Base-by-base conservation (phyloP, 208 protist species). In the Crithidia sp. region DNA sequence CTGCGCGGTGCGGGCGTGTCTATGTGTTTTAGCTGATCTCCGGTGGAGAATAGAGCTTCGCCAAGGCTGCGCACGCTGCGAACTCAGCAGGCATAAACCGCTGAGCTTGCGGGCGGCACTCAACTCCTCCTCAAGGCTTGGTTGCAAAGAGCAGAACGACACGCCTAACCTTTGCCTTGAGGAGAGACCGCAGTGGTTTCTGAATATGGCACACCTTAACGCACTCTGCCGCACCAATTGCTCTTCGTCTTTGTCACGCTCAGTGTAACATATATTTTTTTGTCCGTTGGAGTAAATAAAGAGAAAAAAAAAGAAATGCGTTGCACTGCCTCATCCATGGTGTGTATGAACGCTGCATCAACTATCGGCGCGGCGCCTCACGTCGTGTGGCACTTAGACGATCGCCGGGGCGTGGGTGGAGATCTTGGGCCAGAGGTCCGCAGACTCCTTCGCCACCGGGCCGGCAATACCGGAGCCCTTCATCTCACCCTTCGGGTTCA, bases 401-500 rank as follows among this genome's bases (percentile, higher is more conserved):
- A 58, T 98, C 50, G 96, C 95, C 67, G 93, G 91, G 43, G 99
- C 93, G 73, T 96, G 90, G 41, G 93, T 93, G 75, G 98, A 97
- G 87, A 99, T 99, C 93, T 98, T 98, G 70, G 99, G 99, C 99
- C 99, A 99, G 56, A 99, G 90, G 72, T 99, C 99, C 47, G 99
- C 99, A 88, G 96, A 98, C 90, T 99, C 99, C 94, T 99, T 99
- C 62, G 98, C 98, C 57, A 99, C 98, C 71, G 99, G 99, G 39
- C 99, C 99, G 60, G 97, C 98, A 87, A 99, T 99, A 74, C 97
- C 98, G 44, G 99, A 99, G 67, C 99, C 98, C 96, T 99, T 99
- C 94, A 99, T 99, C 86, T 99, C 99, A 82, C 99, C 99, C 94
- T 99, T 99, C 67, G 96, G 95, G 93, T 99, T 99, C 56, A 99